Evolutionary conservation across 345 rosid genomes (phyloP).

Genomic region (Pugionium cornutum): DNA sequence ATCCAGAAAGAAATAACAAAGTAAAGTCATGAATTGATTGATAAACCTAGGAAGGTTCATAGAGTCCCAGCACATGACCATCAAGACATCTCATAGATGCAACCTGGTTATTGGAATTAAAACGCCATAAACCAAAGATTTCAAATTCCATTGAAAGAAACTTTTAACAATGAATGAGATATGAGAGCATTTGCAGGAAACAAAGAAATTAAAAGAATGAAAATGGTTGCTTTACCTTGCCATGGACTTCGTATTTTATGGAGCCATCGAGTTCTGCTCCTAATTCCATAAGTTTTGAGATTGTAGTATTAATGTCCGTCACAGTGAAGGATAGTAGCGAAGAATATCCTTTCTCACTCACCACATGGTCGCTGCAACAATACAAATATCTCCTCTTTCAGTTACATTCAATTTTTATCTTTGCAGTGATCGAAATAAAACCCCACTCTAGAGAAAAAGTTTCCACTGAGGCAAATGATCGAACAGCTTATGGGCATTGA

Average conservation of each 20-base stretch:
- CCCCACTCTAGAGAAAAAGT: not conserved
- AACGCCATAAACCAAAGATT: not conserved
- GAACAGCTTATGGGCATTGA: conserved; percentile 42
- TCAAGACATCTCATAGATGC: conserved; percentile 83
- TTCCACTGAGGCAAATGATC: conserved; percentile 50
- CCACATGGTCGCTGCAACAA: conserved; percentile 50
- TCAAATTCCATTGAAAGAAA: not conserved
- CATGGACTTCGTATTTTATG: conserved; percentile 87
- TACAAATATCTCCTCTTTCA: not conserved
- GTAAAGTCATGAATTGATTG: not conserved
- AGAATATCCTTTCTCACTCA: conserved; percentile 63
- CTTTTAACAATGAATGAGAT: not conserved
- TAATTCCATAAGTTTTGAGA: conserved; percentile 75
- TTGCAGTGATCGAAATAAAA: not conserved
- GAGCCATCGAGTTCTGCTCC: conserved; percentile 91
- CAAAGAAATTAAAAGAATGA: not conserved
- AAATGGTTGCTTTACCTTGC: conserved; percentile 56
- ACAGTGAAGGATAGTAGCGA: conserved; percentile 81
- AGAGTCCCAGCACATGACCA: conserved; percentile 78
- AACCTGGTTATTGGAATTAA: conserved; percentile 49
- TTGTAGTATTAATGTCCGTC: conserved; percentile 66
- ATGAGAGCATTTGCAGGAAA: not conserved
- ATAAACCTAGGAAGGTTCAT: conserved; percentile 50
- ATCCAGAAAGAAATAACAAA: not conserved
- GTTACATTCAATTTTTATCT: not conserved